A percentile compares a stretch with the other conserved stretches of the same genome.
Conservation (phyloP, 352 stramenopile genomes). For the Phytophthora pseudosyringae region DNA sequence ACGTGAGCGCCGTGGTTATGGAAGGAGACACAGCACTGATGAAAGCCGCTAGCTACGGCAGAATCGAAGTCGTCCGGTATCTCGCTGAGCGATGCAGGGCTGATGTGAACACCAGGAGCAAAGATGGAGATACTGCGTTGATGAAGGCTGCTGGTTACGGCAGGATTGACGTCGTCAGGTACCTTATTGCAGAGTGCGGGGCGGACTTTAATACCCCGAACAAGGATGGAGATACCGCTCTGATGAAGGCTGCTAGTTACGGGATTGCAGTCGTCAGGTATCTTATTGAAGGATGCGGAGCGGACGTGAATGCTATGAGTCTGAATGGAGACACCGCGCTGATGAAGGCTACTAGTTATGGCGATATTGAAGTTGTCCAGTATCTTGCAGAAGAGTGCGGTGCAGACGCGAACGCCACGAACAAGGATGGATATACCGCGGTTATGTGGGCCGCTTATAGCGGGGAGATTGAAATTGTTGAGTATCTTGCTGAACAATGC, state of each 20-base stretch:
- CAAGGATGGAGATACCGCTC: background rate
- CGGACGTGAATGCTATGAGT: background rate
- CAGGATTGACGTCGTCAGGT: background rate
- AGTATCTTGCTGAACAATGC: conserved; percentile 5
- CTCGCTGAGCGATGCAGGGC: background rate
- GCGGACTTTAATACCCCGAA: background rate
- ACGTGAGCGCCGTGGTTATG: background rate
- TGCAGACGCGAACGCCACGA: background rate
- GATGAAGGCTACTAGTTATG: background rate
- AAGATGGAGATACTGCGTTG: conserved; percentile 1
- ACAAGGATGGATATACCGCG: background rate
- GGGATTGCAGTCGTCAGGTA: background rate
- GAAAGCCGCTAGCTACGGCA: background rate
- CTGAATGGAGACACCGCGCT: background rate
- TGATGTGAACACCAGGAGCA: background rate
- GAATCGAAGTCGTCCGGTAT: background rate
- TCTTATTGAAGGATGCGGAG: background rate
- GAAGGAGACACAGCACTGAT: background rate
- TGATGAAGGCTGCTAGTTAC: background rate
- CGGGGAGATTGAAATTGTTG: background rate
- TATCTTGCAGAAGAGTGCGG: conserved; percentile 8
- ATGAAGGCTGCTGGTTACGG: background rate
- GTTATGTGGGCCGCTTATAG: background rate
- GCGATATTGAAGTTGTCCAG: background rate
- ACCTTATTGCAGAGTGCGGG: background rate